phyloP scores from a whole-genome alignment of 2,329 filamentous ascomycete genomes.

The Colletotrichum kahawae region DNA sequence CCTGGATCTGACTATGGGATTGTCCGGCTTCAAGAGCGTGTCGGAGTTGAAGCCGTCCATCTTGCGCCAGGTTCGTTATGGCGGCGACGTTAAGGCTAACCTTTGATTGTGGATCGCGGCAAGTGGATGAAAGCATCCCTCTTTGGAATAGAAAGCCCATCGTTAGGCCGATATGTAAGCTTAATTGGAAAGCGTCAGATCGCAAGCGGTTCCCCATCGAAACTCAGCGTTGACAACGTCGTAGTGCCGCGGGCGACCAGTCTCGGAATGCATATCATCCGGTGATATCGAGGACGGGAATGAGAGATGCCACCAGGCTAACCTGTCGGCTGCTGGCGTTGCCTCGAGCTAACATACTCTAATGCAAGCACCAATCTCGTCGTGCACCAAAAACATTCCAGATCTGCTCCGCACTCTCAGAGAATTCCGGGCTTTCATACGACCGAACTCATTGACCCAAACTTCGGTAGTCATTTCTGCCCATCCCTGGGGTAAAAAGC shows the following conservation, averaged over 20 bases:
- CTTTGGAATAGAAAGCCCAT: not conserved
- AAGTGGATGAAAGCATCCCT: not conserved
- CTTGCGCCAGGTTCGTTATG: slow-evolving; percentile 37
- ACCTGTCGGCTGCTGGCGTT: not conserved
- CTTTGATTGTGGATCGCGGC: slow-evolving; percentile 24
- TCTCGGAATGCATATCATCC: not conserved
- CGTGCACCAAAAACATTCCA: not conserved
- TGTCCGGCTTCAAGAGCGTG: slow-evolving; percentile 54
- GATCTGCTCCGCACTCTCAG: not conserved
- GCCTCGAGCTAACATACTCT: not conserved
- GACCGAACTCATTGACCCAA: not conserved
- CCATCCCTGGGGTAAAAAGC: not conserved
- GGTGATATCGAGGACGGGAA: not conserved
- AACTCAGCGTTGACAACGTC: not conserved
- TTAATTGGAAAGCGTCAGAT: not conserved
- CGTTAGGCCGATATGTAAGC: not conserved
- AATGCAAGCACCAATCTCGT: not conserved
- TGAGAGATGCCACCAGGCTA: not conserved
- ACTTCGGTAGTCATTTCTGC: not conserved
- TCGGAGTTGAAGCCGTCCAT: slow-evolving; percentile 38
- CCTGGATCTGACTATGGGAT: slow-evolving; percentile 59
- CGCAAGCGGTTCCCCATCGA: not conserved
- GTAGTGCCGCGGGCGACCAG: not conserved
- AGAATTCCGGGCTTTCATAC: not conserved
- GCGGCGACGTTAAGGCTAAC: slow-evolving; percentile 36